Evolutionary conservation across 805 yeast species (phyloP), one percentile per base, ranked within the genome.

Genomic region (Komagataella phaffii): DNA sequence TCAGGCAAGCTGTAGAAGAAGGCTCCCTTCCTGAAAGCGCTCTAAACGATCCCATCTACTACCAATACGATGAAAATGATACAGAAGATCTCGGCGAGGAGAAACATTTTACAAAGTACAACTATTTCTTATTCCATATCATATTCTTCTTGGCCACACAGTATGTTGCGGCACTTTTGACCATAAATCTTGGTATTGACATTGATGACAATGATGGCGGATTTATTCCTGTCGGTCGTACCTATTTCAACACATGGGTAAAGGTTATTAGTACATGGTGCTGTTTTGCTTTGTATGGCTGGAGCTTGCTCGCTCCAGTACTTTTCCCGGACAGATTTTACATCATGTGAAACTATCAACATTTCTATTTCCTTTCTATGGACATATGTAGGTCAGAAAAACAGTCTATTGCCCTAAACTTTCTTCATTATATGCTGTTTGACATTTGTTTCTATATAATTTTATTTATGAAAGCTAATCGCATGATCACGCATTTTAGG

Each of bases 21-120:
- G 99, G 99, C 0, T 81, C 96, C 3, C 73, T 93, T 53, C 99
- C 99, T 0, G 95, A 85, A 57, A 83, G 95, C 57, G 99, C 97
- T 0, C 73, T 93, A 30, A 75, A 76, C 49, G 96, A 91, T 58
- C 76, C 77, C 50, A 66, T 77, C 30, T 85, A 87, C 75, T 70
- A 81, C 45, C 73, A 72, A 54, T 74, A 74, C 36, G 70, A 66
- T 46, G 71, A 66, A 45, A 77, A 68, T 12, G 68, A 64, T 44
- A 30, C 14, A 30, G 40, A 30, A 10, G 75, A 67, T 18, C 71
- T 69, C 18, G 88, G 83, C 55, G 87, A 81, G 49, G 87, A 83
- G 57, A 66, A 73, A 54, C 66, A 67, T 48, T 71, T 75, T 48
- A 88, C 91, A 1, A 83, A 82, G 62, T 90, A 90, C 70, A 88